Percentiles rank a stretch among this genome's conserved stretches.
These are phyloP conservation scores for Pythium scleroteichum DNA, from an alignment of 352 stramenopile genomes.

Conservation along the genomic window DNA sequence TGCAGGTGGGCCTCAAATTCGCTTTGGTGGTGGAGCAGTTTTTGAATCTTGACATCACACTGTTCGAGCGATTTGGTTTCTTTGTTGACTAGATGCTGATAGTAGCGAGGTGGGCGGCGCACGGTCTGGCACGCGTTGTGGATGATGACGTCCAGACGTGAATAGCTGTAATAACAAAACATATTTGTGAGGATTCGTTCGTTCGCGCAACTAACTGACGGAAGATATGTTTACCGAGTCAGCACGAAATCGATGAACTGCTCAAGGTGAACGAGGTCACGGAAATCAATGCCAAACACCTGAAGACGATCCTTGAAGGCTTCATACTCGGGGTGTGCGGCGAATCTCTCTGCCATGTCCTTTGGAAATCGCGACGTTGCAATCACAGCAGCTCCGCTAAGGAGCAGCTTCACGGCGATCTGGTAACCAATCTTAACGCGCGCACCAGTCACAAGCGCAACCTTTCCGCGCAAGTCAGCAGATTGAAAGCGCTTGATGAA, in stretches of 20 bases:
- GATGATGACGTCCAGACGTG: constrained; percentile 95
- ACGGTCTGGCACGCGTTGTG: constrained; percentile 99
- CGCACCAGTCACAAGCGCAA: constrained; percentile 94
- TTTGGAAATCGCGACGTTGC: constrained; percentile 96
- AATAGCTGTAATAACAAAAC: constrained; percentile 36
- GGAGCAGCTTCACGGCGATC: constrained; percentile 92
- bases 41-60: constrained; percentile 51
- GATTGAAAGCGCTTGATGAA: constrained; percentile 94
- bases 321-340: constrained; percentile 91
- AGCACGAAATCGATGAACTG: constrained; percentile 91
- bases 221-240: constrained; percentile 32
- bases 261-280: constrained; percentile 95
- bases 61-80: constrained; percentile 68
- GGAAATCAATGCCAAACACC: constrained; percentile 96
- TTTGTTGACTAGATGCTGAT: constrained; percentile 89
- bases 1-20: constrained; percentile 76
- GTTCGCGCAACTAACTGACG: not conserved
- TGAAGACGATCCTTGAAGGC: constrained; percentile 93
- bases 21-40: constrained; percentile 77
- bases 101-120: constrained; percentile 93
- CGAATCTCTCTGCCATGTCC: constrained; percentile 90
- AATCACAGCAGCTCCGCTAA: constrained; percentile 92
- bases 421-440: constrained; percentile 98
- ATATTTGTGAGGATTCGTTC: not conserved
- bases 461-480: constrained; percentile 83